These are phyloP conservation scores for Alternaria burnsii DNA, from an alignment of 2,329 filamentous ascomycete species.

Conservation along the genomic window DNA sequence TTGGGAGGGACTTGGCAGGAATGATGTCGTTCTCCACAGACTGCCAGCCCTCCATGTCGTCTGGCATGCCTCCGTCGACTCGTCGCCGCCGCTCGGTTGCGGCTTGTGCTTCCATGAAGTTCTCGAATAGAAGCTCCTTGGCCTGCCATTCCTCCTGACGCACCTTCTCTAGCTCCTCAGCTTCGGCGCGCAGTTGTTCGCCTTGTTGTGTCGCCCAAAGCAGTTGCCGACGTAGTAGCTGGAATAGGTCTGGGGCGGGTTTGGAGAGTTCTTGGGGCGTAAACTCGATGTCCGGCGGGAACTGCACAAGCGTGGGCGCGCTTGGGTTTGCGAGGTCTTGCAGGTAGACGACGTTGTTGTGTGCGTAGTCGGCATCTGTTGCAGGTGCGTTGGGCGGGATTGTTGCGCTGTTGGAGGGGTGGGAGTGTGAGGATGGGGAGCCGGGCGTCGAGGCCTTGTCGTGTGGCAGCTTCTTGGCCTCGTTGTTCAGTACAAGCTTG, in stretches of 20 bases:
- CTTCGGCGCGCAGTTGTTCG: constrained; percentile 70
- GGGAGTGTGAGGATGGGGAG: constrained; percentile 44
- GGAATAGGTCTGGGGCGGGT: constrained; percentile 73
- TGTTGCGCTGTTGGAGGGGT: constrained; percentile 35
- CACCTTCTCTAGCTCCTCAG: constrained; percentile 70
- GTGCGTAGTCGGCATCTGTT: constrained; percentile 53
- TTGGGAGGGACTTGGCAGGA: constrained; percentile 42
- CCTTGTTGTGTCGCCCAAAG: constrained; percentile 76
- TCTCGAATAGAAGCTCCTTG: constrained; percentile 81
- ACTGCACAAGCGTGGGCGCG: constrained; percentile 61
- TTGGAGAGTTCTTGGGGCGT: constrained; percentile 70
- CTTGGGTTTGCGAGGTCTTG: constrained; percentile 68
- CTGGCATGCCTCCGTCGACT: constrained; percentile 44
- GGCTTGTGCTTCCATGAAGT: constrained; percentile 75
- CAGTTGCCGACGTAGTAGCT: constrained; percentile 68
- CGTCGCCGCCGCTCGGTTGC: constrained; percentile 47
- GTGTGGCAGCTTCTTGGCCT: constrained; percentile 37
- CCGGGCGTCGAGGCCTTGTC: constrained; percentile 47
- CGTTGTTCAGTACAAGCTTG: constrained; percentile 54
- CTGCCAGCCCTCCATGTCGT: constrained; percentile 40
- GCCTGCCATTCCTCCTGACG: constrained; percentile 79
- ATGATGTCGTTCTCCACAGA: constrained; percentile 50
- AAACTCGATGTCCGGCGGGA: constrained; percentile 68
- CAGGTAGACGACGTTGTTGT: constrained; percentile 68
- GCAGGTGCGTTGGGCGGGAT: constrained; percentile 21